Evolutionary conservation across 495 filamentous ascomycete species (phyloP), one percentile per base, ranked within the genome.

Genomic region (Penicillium taxi): DNA sequence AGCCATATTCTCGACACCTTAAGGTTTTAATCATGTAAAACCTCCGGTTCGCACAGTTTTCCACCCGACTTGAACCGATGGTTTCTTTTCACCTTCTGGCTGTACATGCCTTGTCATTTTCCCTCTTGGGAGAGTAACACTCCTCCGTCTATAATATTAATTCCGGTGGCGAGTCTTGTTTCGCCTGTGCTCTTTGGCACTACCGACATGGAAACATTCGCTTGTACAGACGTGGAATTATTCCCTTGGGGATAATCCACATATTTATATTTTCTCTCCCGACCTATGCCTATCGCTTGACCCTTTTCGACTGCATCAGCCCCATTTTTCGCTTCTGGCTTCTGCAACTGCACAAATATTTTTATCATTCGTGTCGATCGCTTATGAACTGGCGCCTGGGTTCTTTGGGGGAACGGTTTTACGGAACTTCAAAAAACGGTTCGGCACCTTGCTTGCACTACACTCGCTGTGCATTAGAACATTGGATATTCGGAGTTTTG

Each of bases 141-240:
- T 36, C 32, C 41, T 63, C 61, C 58, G 64, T 64, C 55, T 32
- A 64, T 67, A 67, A 67, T 67, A 39, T 50, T 67, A 67, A 67
- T 66, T 50, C 53, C 55, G 48, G 61, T 55, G 50, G 39, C 39
- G 16, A 42, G 38, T 37, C 41, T 39, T 45, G 40, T 41, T 32
- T 20, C 52, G 38, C 41, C 31, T 37, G 45, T 44, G 47, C 26
- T 48, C 39, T 47, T 31, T 20, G 47, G 39, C 35, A 37, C 36
- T 46, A 53, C 51, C 37, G 52, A 47, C 21, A n/a, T 48, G 56
- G 53, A 63, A 55, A 63, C 64, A 35, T 57, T 67, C 66, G 64
- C 61, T 67, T 69, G 55, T 61, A 57, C 56, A 61, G 50, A 48
- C 42, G 29, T 26, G 42, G 45, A 35, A n/a, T 35, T 11, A 33